Base-by-base conservation (phyloP, 176 grass and related monocot species). In the Poa pratensis region DNA sequence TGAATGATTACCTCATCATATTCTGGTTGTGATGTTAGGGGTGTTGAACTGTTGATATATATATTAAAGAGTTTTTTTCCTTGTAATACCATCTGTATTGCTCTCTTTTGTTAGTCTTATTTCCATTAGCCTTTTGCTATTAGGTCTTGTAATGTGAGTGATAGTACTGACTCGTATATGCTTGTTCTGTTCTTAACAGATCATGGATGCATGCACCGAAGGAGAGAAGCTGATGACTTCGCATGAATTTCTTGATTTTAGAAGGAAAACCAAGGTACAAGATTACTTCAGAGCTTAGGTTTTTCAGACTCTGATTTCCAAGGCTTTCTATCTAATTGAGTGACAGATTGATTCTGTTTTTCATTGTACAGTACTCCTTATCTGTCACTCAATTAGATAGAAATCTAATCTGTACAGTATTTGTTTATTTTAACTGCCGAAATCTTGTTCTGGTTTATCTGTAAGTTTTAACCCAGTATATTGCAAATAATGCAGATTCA, bases 161-260 rank as follows among this genome's bases (percentile, higher is more conserved):
- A 85, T 79, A 75, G 49, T 83, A 83, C 49, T 90, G 27, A 80
- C 37, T 83, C 10, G 4, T 73, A 5, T 78, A 83, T 83, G 50
- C 23, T 88, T 83, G 43, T 22, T 76, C 55, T 91, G 59, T 32
- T 53, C 46, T 90, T 69, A 45, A 76, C 86, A 99, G 96, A 94
- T 99, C 7, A 85, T 92, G 63, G 96, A 99, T 57, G 81, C 92
- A 88, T 96, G 91, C 79, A 90, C 93, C 39, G 96, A 92, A 84
- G 86, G 76, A 89, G 96, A 99, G 91, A 99, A 99, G 66, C 78
- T 79, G 30, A 92, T 96, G 96, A 81, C 91, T 87, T 75, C 80
- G 84, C 73, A 84, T 79, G 96, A 99, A 53, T 99, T 94, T 91
- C 96, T 99, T 84, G 86, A 96, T 88, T 90, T 17, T 76, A 99